phyloP scores from a whole-genome alignment of 2,329 filamentous ascomycete species.

The Cercospora sp. region DNA sequence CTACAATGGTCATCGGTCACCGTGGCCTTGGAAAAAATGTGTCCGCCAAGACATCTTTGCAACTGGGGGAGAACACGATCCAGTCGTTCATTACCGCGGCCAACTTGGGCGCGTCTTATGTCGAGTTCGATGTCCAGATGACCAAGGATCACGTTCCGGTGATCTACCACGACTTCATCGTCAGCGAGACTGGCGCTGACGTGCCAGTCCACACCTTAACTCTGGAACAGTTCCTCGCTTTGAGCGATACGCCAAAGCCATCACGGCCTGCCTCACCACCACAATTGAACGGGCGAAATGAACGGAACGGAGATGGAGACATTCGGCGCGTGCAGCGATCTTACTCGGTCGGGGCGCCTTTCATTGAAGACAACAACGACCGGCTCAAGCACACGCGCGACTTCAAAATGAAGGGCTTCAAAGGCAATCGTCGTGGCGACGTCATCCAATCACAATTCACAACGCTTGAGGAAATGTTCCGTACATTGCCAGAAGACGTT shows the following conservation, averaged over 20 bases:
- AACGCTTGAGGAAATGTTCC: constrained; percentile 90
- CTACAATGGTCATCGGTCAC: constrained; percentile 78
- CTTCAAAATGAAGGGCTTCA: constrained; percentile 92
- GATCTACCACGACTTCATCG: constrained; percentile 97
- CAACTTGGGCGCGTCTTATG: constrained; percentile 77
- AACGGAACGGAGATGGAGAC: constrained; percentile 17
- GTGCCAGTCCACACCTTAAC: constrained; percentile 94
- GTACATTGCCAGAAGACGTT: constrained; percentile 74
- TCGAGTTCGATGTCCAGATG: constrained; percentile 83
- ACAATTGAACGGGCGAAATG: constrained; percentile 11
- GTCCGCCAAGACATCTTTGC: constrained; percentile 76
- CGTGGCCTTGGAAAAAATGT: constrained; percentile 87
- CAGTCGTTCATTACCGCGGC: constrained; percentile 94
- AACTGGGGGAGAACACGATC: constrained; percentile 94
- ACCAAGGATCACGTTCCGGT: constrained; percentile 99
- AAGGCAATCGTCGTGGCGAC: constrained; percentile 88
- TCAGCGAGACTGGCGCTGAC: constrained; percentile 96
- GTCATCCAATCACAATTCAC: constrained; percentile 96
- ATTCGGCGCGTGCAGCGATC: constrained; percentile 48
- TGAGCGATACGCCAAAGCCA: constrained; percentile 30
- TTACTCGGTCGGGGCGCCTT: constrained; percentile 57
- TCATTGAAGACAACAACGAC: constrained; percentile 39
- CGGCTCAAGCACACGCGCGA: constrained; percentile 97
- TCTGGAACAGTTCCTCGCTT: constrained; percentile 79
- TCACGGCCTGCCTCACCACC: constrained; percentile 24